Base-by-base conservation (phyloP, 2,329 filamentous ascomycete genomes). In the Ceratocystis alfenasii region DNA sequence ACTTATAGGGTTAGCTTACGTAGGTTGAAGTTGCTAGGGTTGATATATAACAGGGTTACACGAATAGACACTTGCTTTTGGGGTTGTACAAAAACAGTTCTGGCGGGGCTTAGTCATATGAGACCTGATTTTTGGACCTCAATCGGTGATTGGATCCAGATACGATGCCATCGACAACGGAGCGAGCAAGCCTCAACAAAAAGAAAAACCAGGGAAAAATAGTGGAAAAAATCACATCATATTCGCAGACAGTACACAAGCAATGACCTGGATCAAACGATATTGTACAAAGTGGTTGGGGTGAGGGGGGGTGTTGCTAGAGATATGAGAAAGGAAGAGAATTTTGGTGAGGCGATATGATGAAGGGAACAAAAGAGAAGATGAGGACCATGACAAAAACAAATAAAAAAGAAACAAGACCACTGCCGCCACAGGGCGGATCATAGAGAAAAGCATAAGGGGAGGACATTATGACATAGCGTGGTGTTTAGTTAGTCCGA, bases 261-360 rank as follows among this genome's bases (percentile, higher is more conserved):
- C 46, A 53, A 63, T 59, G 55, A 48, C 48, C 46, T 62, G 63
- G 57, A 66, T 60, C 61, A 67, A 60, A 57, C 63, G 22, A 46
- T 69, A 70, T 67, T 68, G 68, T 70, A 69, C 67, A 64, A 57
- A 44, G 50, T 12, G 22, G 22, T 3, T 41, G 33, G 28, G 20
- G 12, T 3, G 28, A 30, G 4, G 22, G 25, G 30, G 10, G 45
- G 41, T n/a, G 36, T 45, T n/a, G 36, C 20, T 8, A 28, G n/a
- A 62, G n/a, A 46, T 36, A 25, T 28, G 7, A 20, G 36, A 45
- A 45, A 8, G 20, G 36, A 62, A 28, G 41, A 45, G 12, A 44
- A 30, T 62, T 41, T 41, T 41, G 10, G 10, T 41, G 36, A 41
- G 36, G 36, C 3, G 36, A 41, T 41, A 12, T 41, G 36, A 41